Evolutionary conservation across 2,329 filamentous ascomycete genomes (phyloP), one percentile per base, ranked within the genome.

Genomic region (Ascomycota sp.): DNA sequence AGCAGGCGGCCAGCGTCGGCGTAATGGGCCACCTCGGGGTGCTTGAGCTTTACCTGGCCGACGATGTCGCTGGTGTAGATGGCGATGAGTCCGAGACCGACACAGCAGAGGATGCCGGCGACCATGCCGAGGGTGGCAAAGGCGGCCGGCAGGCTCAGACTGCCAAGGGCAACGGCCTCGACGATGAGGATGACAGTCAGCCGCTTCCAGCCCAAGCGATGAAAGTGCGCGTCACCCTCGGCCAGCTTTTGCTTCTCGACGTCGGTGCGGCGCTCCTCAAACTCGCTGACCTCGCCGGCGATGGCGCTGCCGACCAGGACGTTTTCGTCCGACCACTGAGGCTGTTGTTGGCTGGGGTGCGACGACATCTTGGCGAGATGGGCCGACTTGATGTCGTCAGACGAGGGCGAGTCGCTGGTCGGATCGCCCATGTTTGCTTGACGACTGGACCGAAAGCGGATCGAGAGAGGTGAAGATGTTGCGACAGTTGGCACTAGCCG

Each of bases 1-100:
- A 80, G 54, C 28, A 79, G 55, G 27, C 62, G 55, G 3, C 71
- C 74, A 10, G 70, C 74, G 40, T 81, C 75, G 15, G 72, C 69
- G 44, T 79, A 77, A 41, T 68, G 71, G 25, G 65, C 61, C 29
- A 78, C 60, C 10, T 68, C 52, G 3, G 73, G 71, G 38, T 46
- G 55, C 34, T 51, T 56, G 41, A 63, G 43, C 47, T 63, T 63
- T 38, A 60, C 53, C 42, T 59, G 49, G 23, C 58, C 58, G 30
- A 62, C 54, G 35, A 61, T 47, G 32, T 60, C 51, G 33, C 51
- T 56, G 23, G 55, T 61, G 45, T 59, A 62, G 35, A 61, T 62
- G 34, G 58, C 58, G 24, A 61, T 35, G 15, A 61, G 41, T 11
- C 58, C 58, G 7, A 62, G 40, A 8, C 49, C 51, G 19, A 62